phyloP scores from a whole-genome alignment of 176 grass and related monocot species.

The Thalia dealbata region DNA sequence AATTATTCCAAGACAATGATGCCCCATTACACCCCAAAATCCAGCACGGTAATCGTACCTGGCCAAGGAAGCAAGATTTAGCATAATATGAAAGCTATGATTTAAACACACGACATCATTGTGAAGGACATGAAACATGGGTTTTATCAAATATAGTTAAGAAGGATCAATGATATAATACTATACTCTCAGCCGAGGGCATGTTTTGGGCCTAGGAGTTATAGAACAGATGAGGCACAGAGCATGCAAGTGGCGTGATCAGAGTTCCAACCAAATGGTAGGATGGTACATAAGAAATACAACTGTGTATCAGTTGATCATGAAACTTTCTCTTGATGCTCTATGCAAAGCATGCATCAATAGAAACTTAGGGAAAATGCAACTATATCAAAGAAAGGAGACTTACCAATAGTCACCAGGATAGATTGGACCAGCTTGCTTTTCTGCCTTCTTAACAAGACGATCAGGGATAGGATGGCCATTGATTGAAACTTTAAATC shows the following conservation, averaged over 20 bases:
- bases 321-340: background rate
- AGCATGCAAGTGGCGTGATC: background rate
- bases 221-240: background rate
- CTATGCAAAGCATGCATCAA: background rate
- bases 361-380: background rate
- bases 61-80: conserved; percentile 14
- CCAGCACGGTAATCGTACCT: conserved; percentile 95
- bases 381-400: background rate
- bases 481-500: conserved; percentile 68
- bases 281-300: background rate
- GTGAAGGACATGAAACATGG: background rate
- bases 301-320: background rate
- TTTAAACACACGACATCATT: background rate
- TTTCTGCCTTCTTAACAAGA: conserved; percentile 76
- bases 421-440: conserved; percentile 65
- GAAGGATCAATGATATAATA: background rate
- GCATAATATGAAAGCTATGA: background rate
- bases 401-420: conserved; percentile 89
- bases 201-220: background rate
- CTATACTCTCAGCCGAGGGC: background rate
- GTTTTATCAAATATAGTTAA: background rate
- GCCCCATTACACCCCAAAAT: conserved; percentile 86
- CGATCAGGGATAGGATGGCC: conserved; percentile 62
- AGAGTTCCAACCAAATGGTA: background rate
- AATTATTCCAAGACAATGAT: conserved; percentile 89